A percentile compares a stretch with the other conserved stretches of the same genome.
Conservation (phyloP, 768 basidiomycete species). For the Russula dissimulans region DNA sequence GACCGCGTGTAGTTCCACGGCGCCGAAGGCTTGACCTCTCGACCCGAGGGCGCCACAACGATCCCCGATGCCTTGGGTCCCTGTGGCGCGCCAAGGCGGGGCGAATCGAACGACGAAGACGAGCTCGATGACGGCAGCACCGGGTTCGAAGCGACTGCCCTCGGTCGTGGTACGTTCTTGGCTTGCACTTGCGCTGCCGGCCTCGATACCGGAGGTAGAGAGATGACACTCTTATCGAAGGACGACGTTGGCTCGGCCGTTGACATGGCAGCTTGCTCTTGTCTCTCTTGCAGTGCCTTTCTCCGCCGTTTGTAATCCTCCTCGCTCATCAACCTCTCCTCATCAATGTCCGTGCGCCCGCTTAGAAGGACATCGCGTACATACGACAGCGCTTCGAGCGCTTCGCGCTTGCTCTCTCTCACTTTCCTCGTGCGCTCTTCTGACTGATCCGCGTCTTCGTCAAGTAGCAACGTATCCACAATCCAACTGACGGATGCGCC, state of each 20-base stretch:
- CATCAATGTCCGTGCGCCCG: constrained; percentile 46
- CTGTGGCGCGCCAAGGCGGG: constrained; percentile 6
- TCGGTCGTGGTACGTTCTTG: constrained; percentile 15
- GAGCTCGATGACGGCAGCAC: constrained; percentile 14
- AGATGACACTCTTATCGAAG: constrained; percentile 4
- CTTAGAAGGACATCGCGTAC: constrained; percentile 65
- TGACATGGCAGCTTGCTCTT: constrained; percentile 8
- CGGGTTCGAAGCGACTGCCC: constrained; percentile 9
- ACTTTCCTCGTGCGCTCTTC: constrained; percentile 35
- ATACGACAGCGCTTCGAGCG: constrained; percentile 68
- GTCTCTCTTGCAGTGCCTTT: constrained; percentile 21
- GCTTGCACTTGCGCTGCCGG: constrained; percentile 9
- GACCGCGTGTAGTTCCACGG: constrained; percentile 55
- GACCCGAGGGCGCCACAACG: constrained; percentile 10
- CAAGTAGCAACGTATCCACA: constrained; percentile 58
- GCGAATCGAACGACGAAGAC: constrained; percentile 16
- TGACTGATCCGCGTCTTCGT: constrained; percentile 35
- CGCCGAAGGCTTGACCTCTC: constrained; percentile 26
- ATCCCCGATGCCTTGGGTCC: constrained; percentile 17
- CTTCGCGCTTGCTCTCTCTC: constrained; percentile 44
- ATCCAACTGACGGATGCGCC: constrained; percentile 69
- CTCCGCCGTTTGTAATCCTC: constrained; percentile 35
- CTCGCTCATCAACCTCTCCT: constrained; percentile 55
- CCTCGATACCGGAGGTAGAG: constrained; percentile 19
- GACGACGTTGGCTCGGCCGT: constrained; percentile 1